These are phyloP conservation scores for Carex kokanica DNA, from an alignment of 176 grass and related monocot species.

Conservation along the genomic window DNA sequence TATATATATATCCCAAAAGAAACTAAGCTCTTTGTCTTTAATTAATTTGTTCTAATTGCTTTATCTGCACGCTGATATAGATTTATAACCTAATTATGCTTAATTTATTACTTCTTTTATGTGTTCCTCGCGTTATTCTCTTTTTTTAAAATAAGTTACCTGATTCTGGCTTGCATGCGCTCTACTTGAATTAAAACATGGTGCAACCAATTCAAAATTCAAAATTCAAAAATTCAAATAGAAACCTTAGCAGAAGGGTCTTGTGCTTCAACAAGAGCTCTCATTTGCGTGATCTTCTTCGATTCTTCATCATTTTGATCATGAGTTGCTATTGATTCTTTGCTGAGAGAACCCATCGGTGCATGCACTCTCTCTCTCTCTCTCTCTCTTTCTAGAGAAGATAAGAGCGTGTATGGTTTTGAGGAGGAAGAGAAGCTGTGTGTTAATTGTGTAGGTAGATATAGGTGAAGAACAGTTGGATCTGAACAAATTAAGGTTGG, in stretches of 20 bases:
- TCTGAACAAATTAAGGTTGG: not conserved
- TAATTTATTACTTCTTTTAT: not conserved
- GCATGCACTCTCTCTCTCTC: not conserved
- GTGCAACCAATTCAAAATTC: not conserved
- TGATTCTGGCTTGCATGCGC: too few relatives aligned
- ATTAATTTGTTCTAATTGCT: not conserved
- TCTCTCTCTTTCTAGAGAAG: not conserved
- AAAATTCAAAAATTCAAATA: not conserved
- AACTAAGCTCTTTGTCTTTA: not conserved
- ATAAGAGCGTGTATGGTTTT: not conserved
- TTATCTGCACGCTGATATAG: not conserved
- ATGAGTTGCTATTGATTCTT: not conserved
- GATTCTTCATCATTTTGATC: slow-evolving; percentile 34
- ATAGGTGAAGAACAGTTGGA: slow-evolving; percentile 15
- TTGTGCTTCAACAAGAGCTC: slow-evolving; percentile 46
- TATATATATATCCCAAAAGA: not conserved
- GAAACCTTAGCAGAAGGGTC: slow-evolving; percentile 63
- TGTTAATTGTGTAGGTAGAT: not conserved
- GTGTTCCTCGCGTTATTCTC: too few relatives aligned
- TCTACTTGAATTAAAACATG: not conserved
- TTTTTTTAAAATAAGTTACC: too few relatives aligned
- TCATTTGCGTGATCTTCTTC: slow-evolving; percentile 58
- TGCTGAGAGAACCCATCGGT: slow-evolving; percentile 28
- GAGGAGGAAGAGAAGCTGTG: not conserved
- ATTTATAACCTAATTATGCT: not conserved